Percentiles rank a stretch among this genome's conserved stretches.
Conservation (phyloP, 345 rosid genomes). For the Brassica incana region DNA sequence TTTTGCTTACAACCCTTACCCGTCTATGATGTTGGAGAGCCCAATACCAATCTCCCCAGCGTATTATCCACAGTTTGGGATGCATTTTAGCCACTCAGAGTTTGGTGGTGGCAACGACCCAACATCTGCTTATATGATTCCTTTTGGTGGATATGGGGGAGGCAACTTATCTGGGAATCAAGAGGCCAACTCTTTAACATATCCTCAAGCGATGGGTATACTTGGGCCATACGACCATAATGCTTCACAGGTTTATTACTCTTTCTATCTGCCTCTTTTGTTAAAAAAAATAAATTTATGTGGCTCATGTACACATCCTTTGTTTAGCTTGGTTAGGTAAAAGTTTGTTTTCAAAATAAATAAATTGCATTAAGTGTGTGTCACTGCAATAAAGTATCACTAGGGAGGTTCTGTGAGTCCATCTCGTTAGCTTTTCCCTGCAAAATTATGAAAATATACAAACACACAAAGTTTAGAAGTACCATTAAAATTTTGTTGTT, state of each 20-base stretch:
- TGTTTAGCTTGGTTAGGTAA: neutral
- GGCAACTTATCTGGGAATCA: conserved; percentile 43
- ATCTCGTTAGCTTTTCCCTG: no score
- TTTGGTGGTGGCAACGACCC: conserved; percentile 40
- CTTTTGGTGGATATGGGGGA: conserved; percentile 57
- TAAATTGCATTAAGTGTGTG: no score
- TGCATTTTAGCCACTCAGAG: conserved; percentile 48
- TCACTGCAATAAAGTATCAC: no score
- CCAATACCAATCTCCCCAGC: conserved; percentile 56
- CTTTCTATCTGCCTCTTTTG: neutral
- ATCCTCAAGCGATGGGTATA: conserved; percentile 69
- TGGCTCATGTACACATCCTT: neutral
- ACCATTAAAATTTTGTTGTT: no score
- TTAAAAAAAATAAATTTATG: neutral
- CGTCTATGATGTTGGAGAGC: conserved; percentile 59
- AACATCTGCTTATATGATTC: conserved; percentile 51
- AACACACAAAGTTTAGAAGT: no score
- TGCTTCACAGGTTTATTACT: conserved; percentile 54
- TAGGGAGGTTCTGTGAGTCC: no score
- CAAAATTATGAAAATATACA: no score
- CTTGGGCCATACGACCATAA: conserved; percentile 69
- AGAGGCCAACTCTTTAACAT: conserved; percentile 43
- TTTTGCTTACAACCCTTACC: conserved; percentile 53
- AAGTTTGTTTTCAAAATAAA: no score
- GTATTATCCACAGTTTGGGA: conserved; percentile 45